A percentile compares a stretch with the other conserved stretches of the same genome.
Conservation (phyloP, 2,329 filamentous ascomycete species). For the Aaosphaeria pasadenensis region DNA sequence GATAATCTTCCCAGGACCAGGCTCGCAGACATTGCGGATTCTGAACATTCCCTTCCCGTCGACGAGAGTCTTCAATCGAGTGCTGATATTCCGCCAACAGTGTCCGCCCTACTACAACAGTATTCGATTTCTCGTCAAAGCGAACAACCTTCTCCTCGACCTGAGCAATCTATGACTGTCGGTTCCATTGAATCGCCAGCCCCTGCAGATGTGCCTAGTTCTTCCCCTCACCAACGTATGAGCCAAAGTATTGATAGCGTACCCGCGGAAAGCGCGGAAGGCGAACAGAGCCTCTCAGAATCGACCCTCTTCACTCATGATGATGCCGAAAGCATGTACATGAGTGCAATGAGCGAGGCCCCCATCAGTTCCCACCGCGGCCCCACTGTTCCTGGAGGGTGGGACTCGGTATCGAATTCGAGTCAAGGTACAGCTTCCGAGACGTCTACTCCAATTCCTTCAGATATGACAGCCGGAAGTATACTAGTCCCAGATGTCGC, state of each 20-base stretch:
- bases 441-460: constrained; percentile 22
- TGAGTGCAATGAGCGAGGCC: constrained; percentile 61
- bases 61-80: too few relatives aligned
- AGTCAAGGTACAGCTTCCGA: constrained; percentile 27
- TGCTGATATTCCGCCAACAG: not conserved
- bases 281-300: constrained; percentile 23
- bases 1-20: too few relatives aligned
- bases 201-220: not conserved
- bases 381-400: constrained; percentile 40
- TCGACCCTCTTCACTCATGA: constrained; percentile 75
- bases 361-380: constrained; percentile 16
- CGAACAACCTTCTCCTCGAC: not conserved
- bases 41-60: too few relatives aligned
- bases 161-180: not conserved
- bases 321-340: constrained; percentile 83
- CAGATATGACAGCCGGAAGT: constrained; percentile 28
- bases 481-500: constrained; percentile 26
- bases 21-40: too few relatives aligned
- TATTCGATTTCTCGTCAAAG: not conserved
- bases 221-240: not conserved
- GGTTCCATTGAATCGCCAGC: not conserved
- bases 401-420: constrained; percentile 36
- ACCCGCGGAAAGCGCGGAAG: too few relatives aligned
- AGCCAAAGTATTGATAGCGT: too few relatives aligned
- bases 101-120: not conserved